Evolutionary conservation across 768 basidiomycete species (phyloP).

Genomic region (Artomyces pyxidatus): DNA sequence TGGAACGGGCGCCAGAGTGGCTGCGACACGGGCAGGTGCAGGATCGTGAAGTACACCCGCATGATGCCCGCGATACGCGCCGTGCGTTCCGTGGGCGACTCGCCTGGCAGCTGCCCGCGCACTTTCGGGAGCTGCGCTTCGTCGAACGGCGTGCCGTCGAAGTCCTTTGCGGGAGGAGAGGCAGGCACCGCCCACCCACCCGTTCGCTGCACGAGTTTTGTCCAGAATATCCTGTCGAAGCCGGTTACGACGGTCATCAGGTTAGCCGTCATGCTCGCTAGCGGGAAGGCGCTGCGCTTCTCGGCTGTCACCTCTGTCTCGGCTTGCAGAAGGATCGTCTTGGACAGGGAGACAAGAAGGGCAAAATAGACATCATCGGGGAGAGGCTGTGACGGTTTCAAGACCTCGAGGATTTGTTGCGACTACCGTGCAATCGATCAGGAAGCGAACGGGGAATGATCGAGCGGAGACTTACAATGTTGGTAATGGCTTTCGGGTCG

Average conservation of each 20-base stretch:
- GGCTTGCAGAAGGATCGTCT: constrained; percentile 83
- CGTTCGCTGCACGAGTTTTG: constrained; percentile 77
- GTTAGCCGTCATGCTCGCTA: constrained; percentile 68
- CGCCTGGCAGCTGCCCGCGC: constrained; percentile 52
- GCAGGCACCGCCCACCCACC: constrained; percentile 84
- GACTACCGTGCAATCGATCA: constrained; percentile 25
- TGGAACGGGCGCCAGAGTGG: constrained; percentile 50
- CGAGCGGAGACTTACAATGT: constrained; percentile 44
- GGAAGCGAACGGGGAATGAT: constrained; percentile 7
- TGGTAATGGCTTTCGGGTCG: constrained; percentile 47
- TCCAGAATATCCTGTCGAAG: constrained; percentile 73
- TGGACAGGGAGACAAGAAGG: constrained; percentile 80
- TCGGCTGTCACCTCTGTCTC: constrained; percentile 91
- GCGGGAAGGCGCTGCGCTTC: constrained; percentile 73
- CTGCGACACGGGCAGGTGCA: constrained; percentile 30
- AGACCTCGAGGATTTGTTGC: constrained; percentile 33
- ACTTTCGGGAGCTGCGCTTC: constrained; percentile 37
- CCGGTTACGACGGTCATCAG: constrained; percentile 46
- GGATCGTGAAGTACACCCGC: constrained; percentile 79
- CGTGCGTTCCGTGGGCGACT: constrained; percentile 53
- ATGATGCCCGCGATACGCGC: constrained; percentile 69
- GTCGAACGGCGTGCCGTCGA: constrained; percentile 40
- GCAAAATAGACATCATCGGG: constrained; percentile 53
- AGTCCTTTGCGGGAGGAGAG: constrained; percentile 44
- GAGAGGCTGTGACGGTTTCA: constrained; percentile 25